Evolutionary conservation across 495 filamentous ascomycete species (phyloP).

Genomic region (Lindgomyces ingoldianus): DNA sequence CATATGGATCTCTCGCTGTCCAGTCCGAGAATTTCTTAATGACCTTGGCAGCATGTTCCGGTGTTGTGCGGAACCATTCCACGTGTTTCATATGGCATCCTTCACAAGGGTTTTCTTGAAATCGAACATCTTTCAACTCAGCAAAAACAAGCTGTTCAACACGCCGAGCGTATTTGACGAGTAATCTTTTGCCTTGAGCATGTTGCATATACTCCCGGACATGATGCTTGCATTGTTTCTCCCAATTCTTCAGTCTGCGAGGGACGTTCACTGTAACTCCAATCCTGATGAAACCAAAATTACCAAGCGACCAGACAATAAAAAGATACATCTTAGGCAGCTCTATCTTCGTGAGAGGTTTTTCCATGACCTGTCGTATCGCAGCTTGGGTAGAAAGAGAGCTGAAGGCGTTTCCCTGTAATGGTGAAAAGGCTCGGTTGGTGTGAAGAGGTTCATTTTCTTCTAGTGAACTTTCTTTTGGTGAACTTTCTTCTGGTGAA

Average conservation of each 20-base stretch:
- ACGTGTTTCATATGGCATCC: not conserved
- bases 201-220: conserved; percentile 3
- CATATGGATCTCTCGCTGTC: conserved; percentile 7
- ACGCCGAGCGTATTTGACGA: not conserved
- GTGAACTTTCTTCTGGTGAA: no score
- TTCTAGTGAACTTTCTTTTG: no score
- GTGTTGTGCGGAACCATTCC: not conserved
- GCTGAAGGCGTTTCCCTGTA: not conserved
- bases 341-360: not conserved
- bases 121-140: conserved; percentile 4
- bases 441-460: no score
- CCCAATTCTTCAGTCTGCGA: not conserved
- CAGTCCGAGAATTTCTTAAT: conserved; percentile 7
- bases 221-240: not conserved
- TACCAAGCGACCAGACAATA: not conserved
- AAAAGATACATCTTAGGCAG: not conserved
- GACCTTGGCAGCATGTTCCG: conserved; percentile 9
- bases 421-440: not conserved
- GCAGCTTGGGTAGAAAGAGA: not conserved
- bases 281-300: not conserved
- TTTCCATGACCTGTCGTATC: not conserved
- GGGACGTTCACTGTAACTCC: not conserved
- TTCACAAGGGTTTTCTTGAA: not conserved
- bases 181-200: not conserved
- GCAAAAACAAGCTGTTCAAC: conserved; percentile 1